Conservation (phyloP, 768 basidiomycete genomes). For the Naematelia aurantialba region DNA sequence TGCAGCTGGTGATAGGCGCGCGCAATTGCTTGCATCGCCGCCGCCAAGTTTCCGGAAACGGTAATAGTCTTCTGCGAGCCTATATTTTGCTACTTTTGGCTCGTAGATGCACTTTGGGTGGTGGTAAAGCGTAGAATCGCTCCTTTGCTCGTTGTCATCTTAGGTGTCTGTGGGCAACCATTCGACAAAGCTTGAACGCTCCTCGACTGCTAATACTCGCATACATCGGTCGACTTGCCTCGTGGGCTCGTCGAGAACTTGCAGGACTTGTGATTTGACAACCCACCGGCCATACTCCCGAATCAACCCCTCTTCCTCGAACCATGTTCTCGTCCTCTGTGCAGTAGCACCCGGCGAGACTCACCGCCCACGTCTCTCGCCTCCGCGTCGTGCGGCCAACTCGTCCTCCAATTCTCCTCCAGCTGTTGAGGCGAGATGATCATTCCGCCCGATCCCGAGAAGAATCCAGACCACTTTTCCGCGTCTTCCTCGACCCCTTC, state of each 20-base stretch:
- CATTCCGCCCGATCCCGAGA: conserved; percentile 48
- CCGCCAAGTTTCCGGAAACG: no score
- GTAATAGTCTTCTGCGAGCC: neutral
- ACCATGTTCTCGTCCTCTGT: neutral
- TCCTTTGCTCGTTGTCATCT: neutral
- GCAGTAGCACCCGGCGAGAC: no score
- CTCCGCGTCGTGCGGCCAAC: neutral
- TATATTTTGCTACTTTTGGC: neutral
- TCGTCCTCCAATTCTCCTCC: neutral
- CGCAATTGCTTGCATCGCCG: no score
- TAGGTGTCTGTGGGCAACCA: neutral
- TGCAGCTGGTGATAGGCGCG: neutral
- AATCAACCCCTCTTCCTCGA: neutral
- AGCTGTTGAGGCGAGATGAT: conserved; percentile 29
- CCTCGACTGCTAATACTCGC: neutral
- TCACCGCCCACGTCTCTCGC: neutral
- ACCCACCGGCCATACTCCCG: neutral
- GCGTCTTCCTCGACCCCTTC: conserved; percentile 29
- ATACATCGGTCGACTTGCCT: neutral
- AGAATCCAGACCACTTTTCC: conserved; percentile 36
- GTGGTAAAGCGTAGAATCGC: neutral
- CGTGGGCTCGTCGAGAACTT: neutral
- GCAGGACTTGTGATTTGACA: no score
- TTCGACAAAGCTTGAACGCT: neutral
- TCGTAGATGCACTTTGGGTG: neutral